Conservation (phyloP, 2,329 filamentous ascomycete genomes). For the Cercospora sp. region DNA sequence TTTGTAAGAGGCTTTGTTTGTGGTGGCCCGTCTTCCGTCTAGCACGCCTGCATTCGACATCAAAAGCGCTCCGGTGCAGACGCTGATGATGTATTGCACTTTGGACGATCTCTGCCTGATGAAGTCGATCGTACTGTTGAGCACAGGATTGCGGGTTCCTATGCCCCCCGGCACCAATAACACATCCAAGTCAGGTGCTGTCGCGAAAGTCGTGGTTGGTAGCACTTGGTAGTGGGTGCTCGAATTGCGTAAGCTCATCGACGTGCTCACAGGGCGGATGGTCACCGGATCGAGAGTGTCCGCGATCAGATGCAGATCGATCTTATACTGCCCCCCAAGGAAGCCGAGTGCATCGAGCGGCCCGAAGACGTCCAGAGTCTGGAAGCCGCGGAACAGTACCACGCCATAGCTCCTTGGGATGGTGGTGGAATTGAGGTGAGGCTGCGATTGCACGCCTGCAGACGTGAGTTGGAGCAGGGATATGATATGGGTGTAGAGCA, state of each 20-base stretch:
- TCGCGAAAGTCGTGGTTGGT: background rate
- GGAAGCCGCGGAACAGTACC: background rate
- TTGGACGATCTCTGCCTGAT: no score
- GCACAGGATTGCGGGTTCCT: background rate
- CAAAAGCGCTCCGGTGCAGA: no score
- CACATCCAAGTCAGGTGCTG: background rate
- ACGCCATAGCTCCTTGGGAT: background rate
- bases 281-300: background rate
- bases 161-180: background rate
- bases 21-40: no score
- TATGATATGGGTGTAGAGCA: background rate
- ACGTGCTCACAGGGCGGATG: background rate
- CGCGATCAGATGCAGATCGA: background rate
- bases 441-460: background rate
- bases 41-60: no score
- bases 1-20: no score
- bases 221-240: background rate
- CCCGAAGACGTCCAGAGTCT: background rate
- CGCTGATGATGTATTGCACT: no score
- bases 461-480: background rate
- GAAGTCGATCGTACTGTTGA: no score
- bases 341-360: background rate
- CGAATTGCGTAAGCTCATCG: background rate
- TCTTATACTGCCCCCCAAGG: background rate
- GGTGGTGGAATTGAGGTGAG: background rate